Evolutionary conservation across 148 eudicot genomes (phyloP), one percentile per base, ranked within the genome.

Genomic region (Cornus florida): DNA sequence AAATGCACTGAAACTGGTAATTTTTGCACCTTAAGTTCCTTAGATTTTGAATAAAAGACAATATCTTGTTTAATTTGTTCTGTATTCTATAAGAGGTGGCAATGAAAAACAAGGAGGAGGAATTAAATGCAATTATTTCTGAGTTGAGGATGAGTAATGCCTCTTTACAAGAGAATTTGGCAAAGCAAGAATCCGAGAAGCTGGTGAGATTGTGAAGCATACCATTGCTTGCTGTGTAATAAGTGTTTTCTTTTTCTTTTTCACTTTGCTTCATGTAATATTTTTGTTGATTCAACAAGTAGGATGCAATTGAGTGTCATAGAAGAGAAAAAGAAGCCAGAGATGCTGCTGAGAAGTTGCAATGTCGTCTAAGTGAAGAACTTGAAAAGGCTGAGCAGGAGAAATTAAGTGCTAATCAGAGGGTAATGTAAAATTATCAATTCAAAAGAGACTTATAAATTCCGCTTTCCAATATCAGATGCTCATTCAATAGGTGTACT

Each of bases 271-370:
- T 66, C 23, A 41, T 22, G n/a, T 66, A 11, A 0, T 70, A 24
- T 59, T 75, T 62, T 76, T 50, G 35, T 50, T 73, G 62, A 32
- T 80, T 75, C 67, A 67, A 17, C 73, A 60, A 77, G 13, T 80
- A 92, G 97, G 89, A 87, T 68, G 90, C 89, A 16, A 77, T 88
- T 19, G 86, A 84, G 64, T 74, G 79, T 73, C 84, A 84, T 76
- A 79, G 70, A 60, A 78, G 67, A 81, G 97, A 92, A 87, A 89
- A 75, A 73, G 94, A 92, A 82, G 91, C 84, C 7, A 87, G 86
- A 81, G 83, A 70, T 78, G 81, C 88, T 5, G 86, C 86, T 9
- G 94, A 92, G 81, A 84, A 86, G 74, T 59, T 80, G 67, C 86
- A 82, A 72, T 86, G 75, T 23, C 79, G 88, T 56, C 70, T 90